Percentiles rank a stretch among this genome's conserved stretches.
Conservation (phyloP, 2,329 filamentous ascomycete species). For the Drechslera avenae region DNA sequence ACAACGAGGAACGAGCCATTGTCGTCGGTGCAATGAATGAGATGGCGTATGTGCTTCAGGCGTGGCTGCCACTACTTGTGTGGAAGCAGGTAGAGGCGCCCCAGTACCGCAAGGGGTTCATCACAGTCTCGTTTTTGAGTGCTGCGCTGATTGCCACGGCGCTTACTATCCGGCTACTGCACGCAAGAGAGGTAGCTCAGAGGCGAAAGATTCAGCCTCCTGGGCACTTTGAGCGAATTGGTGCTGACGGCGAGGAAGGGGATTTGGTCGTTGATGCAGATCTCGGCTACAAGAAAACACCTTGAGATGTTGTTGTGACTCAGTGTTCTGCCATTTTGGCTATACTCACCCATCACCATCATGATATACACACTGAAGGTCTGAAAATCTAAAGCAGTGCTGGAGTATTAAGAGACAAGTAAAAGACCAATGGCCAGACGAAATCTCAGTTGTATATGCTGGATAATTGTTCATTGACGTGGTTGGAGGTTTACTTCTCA, state of each 20-base stretch:
- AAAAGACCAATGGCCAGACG: too few relatives aligned
- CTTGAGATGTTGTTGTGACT: not conserved
- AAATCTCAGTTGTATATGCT: too few relatives aligned
- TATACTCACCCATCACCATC: too few relatives aligned
- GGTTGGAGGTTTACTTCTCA: too few relatives aligned
- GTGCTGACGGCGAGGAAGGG: not conserved
- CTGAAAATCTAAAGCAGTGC: too few relatives aligned
- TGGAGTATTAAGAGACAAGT: too few relatives aligned
- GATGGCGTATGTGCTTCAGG: conserved; percentile 71
- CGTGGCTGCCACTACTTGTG: conserved; percentile 69
- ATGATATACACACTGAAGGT: too few relatives aligned
- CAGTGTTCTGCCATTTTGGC: too few relatives aligned
- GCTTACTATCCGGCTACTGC: conserved; percentile 52
- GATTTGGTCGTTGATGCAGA: not conserved
- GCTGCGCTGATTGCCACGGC: conserved; percentile 56
- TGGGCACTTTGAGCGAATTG: not conserved
- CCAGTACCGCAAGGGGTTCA: conserved; percentile 64
- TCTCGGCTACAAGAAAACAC: not conserved
- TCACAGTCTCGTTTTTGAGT: conserved; percentile 49
- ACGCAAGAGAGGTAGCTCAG: conserved; percentile 49
- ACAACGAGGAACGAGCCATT: conserved; percentile 70
- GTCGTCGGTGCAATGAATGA: conserved; percentile 71
- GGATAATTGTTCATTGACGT: too few relatives aligned
- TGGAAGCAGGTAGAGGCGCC: conserved; percentile 70
- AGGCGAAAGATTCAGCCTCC: not conserved